These are phyloP conservation scores for Bolboschoenoplectus hybrid DNA, from an alignment of 202 grass and related monocot species.

Conservation along the genomic window DNA sequence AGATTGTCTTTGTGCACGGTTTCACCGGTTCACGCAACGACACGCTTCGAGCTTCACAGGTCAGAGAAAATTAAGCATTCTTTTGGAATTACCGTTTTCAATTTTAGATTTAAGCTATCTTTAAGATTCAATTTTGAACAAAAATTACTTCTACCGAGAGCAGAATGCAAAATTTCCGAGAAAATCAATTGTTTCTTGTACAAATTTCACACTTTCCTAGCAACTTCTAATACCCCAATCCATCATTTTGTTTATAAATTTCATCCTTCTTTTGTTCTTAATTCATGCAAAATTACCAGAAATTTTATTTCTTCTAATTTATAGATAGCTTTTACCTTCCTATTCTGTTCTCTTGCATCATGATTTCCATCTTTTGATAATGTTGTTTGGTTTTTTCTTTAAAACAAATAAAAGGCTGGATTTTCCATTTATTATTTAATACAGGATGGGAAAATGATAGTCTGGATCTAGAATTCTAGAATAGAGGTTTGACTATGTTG, in stretches of 20 bases:
- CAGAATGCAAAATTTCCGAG: neutral
- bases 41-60: slow-evolving; percentile 61
- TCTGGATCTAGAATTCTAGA: neutral
- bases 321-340: neutral
- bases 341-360: neutral
- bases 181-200: neutral
- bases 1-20: slow-evolving; percentile 78
- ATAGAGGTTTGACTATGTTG: slow-evolving; percentile 10
- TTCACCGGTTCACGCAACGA: slow-evolving; percentile 72
- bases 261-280: neutral
- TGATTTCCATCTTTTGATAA: neutral
- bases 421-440: neutral
- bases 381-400: neutral
- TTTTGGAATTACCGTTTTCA: neutral
- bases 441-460: neutral
- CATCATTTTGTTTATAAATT: neutral
- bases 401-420: neutral
- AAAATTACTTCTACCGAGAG: neutral
- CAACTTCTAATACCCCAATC: neutral
- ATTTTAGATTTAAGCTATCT: neutral
- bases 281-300: neutral
- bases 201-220: neutral
- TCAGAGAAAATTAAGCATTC: slow-evolving; percentile 20
- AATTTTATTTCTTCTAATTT: neutral
- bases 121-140: neutral